Evolutionary conservation across 495 filamentous ascomycete species (phyloP), one percentile per base, ranked within the genome.

Genomic region (Penicillium steckii): DNA sequence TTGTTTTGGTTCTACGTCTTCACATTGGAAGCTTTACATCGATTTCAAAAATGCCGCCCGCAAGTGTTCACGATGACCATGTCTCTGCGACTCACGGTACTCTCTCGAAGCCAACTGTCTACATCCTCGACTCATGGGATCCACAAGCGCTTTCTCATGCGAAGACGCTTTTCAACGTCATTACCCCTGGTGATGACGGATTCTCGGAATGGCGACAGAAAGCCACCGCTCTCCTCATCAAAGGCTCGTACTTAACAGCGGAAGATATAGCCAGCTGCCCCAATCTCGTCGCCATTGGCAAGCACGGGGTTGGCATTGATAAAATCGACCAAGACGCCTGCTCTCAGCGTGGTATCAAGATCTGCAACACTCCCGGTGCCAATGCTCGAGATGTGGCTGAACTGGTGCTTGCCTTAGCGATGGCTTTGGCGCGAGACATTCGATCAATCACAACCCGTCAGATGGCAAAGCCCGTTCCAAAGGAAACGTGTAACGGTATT

Each of bases 251-350:
- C 40, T 22, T 69, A 21, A 63, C 66, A 4, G 61, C 58, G 12
- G 59, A 60, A 3, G 66, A 69, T 32, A 56, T 69, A 26, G 50
- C 52, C 29, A 60, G 56, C 33, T 60, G 58, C 35, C 59, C 61
- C 2, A 59, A 65, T 42, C 60, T 74, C 1, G 38, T 59, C 25
- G 61, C 63, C 17, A 67, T 74, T 41, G 65, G 64, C 21, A 74
- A 74, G 59, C 70, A 74, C 23, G 70, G 70, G 8, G 79, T 80
- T 3, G 82, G 82, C 6, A 74, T 74, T 18, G 79, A 84, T 58
- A 61, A 66, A 17, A 74, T 83, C 23, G 76, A 83, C 55, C 68
- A 79, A 17, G 65, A 59, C 0, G 79, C 80, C 1, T 79, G 75
- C 55, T 50, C 56, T 8, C 66, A 71, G 29, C 67, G 74, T 2